Evolutionary conservation across 768 basidiomycete species (phyloP).

Genomic region (Sporobolomyces phaffii): DNA sequence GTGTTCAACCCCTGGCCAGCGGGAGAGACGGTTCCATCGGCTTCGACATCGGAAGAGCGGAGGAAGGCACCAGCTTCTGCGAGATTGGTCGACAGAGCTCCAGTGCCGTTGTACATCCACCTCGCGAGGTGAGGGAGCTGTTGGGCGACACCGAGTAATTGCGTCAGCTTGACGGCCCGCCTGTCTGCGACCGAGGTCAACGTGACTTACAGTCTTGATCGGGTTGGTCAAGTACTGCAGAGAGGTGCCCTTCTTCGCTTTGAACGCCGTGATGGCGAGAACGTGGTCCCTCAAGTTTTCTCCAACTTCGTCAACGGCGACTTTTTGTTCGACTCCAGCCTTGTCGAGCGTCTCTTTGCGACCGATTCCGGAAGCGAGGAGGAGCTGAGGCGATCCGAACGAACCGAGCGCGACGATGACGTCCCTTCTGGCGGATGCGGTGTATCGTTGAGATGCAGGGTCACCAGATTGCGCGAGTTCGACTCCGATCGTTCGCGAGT

Average conservation of each 20-base stretch:
- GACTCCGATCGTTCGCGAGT: constrained; percentile 20
- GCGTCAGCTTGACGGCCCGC: no score
- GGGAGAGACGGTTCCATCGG: constrained; percentile 17
- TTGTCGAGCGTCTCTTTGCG: constrained; percentile 7
- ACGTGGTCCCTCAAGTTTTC: constrained; percentile 47
- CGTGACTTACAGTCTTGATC: constrained; percentile 8
- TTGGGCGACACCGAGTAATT: not conserved
- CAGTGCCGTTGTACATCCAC: constrained; percentile 26
- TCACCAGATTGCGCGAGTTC: constrained; percentile 27
- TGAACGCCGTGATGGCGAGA: not conserved
- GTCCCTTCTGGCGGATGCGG: constrained; percentile 14
- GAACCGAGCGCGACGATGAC: constrained; percentile 28
- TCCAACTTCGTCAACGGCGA: constrained; percentile 50
- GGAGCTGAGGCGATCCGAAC: constrained; percentile 30
- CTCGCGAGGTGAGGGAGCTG: constrained; percentile 24
- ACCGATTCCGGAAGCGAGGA: constrained; percentile 26
- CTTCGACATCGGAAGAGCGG: constrained; percentile 23
- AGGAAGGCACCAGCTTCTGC: constrained; percentile 38
- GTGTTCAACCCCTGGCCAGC: not conserved
- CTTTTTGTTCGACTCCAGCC: constrained; percentile 9
- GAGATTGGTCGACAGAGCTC: constrained; percentile 24
- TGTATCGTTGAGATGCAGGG: not conserved
- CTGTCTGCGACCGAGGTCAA: not conserved
- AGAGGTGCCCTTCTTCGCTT: constrained; percentile 13
- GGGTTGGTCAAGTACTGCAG: constrained; percentile 25